Evolutionary conservation across 495 filamentous ascomycete genomes (phyloP), one percentile per base, ranked within the genome.

Genomic region (Filosporella fistucella): DNA sequence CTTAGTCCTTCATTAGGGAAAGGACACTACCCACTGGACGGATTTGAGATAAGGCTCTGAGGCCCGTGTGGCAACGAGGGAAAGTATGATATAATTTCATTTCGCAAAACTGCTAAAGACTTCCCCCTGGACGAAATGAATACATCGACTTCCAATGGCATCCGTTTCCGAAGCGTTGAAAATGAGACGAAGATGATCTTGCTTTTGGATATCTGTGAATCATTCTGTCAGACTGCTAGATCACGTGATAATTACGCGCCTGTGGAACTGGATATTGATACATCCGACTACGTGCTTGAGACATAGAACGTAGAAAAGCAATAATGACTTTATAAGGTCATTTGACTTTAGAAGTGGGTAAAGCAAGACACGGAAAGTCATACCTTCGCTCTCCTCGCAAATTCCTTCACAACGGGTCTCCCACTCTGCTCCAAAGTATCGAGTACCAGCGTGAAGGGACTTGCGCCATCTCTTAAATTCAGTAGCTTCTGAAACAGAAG

Each of bases 401-500:
- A 90, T 64, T 94, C 87, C 18, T 69, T 66, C 2, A 91, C 49
- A 26, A 96, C 63, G 5, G 84, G 85, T 20, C 68, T 74, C 11
- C 81, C 85, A 18, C 84, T 81, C 65, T 96, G 91, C 64, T 94
- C 90, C 30, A 96, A 64, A 13, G 77, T 86, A 67, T 96, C 91
- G 44, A 93, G 71, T 7, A 97, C 66, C 22, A 96, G 64, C 0
- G 91, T 95, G 38, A 97, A 81, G 1, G 90, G 91, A 23, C 89
- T 94, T 2, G 83, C 83, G 17, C 76, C 83, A 60, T 95, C 89
- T 25, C 87, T 71, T 12, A 86, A 66, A 54, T 78, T 83, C 42
- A 97, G 72, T 2, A 96, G 68, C 50, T 91, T 91, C 44, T 89
- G 88, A 30, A 96, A 81, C 1, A 96, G 68, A 5, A 96, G 80